These are phyloP conservation scores for Macrophomina phaseolina DNA, from an alignment of 2,329 filamentous ascomycete genomes.

Conservation along the genomic window DNA sequence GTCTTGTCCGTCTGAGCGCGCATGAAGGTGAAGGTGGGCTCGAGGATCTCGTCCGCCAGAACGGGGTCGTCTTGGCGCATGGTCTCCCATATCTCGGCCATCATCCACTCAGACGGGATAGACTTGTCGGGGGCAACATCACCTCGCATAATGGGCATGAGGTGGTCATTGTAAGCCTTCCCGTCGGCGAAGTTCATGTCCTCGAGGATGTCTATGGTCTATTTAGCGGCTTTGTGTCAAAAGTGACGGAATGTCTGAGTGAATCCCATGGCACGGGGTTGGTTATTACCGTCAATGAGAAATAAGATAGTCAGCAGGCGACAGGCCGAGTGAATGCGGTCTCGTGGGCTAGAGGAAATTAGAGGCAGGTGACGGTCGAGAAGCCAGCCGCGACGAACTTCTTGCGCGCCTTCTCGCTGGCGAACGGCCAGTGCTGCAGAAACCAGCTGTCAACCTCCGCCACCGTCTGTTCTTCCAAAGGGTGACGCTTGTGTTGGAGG, in stretches of 20 bases:
- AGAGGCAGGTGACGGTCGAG: constrained; percentile 46
- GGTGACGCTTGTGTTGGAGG: constrained; percentile 33
- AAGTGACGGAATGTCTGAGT: too few species aligned
- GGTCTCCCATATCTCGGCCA: constrained; percentile 48
- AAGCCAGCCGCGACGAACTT: constrained; percentile 45
- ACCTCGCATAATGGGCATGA: constrained; percentile 46
- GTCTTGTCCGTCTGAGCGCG: constrained; percentile 46
- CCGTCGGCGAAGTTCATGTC: constrained; percentile 50
- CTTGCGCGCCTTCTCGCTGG: constrained; percentile 36
- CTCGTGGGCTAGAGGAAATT: constrained; percentile 46
- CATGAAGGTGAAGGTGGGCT: constrained; percentile 50
- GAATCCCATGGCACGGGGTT: not conserved
- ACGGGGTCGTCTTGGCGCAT: constrained; percentile 45
- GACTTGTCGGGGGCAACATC: constrained; percentile 38
- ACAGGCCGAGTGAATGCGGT: constrained; percentile 48
- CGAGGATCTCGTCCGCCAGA: constrained; percentile 47
- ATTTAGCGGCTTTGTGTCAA: too few species aligned
- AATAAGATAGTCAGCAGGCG: constrained; percentile 50
- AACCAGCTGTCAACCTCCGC: constrained; percentile 44
- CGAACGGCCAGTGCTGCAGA: constrained; percentile 49
- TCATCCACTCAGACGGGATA: constrained; percentile 34
- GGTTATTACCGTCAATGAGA: constrained; percentile 49
- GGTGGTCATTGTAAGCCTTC: constrained; percentile 43
- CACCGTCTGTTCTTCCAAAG: constrained; percentile 34
- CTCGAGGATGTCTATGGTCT: constrained; percentile 47